Evolutionary conservation across 169 alveolate species (phyloP).

Genomic region (Plasmodium reichenowi): DNA sequence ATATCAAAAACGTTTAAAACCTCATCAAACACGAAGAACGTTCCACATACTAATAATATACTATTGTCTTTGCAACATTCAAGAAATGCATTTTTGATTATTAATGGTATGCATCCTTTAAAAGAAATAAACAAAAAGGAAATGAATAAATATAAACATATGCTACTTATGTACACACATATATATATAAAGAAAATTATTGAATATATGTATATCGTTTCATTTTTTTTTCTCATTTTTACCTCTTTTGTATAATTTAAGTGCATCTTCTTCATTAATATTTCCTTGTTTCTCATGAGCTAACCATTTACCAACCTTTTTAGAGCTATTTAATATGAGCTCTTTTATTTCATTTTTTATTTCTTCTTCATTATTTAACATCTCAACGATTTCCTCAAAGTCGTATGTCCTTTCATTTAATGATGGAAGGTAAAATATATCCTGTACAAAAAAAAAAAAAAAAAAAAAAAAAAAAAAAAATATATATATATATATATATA

Average conservation of each 20-base stretch:
- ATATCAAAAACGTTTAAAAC: conserved; percentile 68
- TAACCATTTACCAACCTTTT: conserved; percentile 37
- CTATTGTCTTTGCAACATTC: conserved; percentile 77
- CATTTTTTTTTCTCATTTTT: not conserved
- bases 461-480: conserved; percentile 4
- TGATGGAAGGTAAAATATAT: conserved; percentile 51
- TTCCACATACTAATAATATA: conserved; percentile 76
- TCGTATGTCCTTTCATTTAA: conserved; percentile 45
- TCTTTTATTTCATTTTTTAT: conserved; percentile 14
- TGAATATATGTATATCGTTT: not conserved
- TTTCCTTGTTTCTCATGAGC: not conserved
- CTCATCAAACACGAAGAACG: conserved; percentile 78
- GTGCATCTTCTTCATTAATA: not conserved
- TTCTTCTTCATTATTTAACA: conserved; percentile 24
- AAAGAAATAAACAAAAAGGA: not conserved
- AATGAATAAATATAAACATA: too few relatives aligned
- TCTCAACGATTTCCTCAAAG: conserved; percentile 31
- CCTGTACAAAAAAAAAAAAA: conserved; percentile 13
- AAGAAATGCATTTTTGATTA: conserved; percentile 78
- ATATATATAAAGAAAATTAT: not conserved
- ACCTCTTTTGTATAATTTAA: conserved; percentile 56
- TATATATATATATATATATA: not conserved
- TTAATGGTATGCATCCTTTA: conserved; percentile 67
- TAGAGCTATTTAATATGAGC: conserved; percentile 17
- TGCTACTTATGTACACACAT: not conserved